Percentiles rank a stretch among this genome's conserved stretches.
These are phyloP conservation scores for Torulaspora microellipsoides DNA, from an alignment of 805 yeast genomes.

Conservation along the genomic window DNA sequence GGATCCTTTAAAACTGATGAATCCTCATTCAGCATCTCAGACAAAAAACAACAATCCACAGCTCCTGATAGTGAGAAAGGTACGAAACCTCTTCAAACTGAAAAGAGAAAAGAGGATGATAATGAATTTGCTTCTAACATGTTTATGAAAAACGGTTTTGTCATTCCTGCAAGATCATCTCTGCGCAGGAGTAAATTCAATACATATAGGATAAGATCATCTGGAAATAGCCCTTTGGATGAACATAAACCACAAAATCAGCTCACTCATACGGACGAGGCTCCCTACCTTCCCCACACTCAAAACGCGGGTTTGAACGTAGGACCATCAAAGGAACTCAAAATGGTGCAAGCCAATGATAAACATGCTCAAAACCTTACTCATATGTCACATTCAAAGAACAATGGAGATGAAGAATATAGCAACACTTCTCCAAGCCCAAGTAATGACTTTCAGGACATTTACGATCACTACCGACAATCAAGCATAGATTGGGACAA, in stretches of 20 bases:
- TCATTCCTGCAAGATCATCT: constrained; percentile 33
- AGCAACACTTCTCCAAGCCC: constrained; percentile 12
- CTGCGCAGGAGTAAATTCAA: constrained; percentile 47
- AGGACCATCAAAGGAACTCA: not conserved
- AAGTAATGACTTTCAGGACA: constrained; percentile 23
- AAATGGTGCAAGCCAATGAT: constrained; percentile 1
- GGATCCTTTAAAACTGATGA: constrained; percentile 45
- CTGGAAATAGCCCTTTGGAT: constrained; percentile 9
- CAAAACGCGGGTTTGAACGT: not conserved
- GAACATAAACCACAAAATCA: not conserved
- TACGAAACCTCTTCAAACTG: not conserved
- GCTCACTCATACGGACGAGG: not conserved
- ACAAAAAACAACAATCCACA: not conserved
- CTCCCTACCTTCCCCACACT: not conserved
- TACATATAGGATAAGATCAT: constrained; percentile 43
- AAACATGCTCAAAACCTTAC: constrained; percentile 5
- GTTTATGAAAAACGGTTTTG: constrained; percentile 27
- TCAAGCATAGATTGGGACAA: constrained; percentile 23
- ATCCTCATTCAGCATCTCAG: constrained; percentile 1
- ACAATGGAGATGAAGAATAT: constrained; percentile 2
- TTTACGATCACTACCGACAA: constrained; percentile 30
- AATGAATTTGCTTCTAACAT: constrained; percentile 31
- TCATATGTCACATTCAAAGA: not conserved
- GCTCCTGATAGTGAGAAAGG: not conserved
- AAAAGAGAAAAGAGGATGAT: constrained; percentile 10